phyloP scores from a whole-genome alignment of 2,329 filamentous ascomycete species.

The Rhinocladiella mackenziei region DNA sequence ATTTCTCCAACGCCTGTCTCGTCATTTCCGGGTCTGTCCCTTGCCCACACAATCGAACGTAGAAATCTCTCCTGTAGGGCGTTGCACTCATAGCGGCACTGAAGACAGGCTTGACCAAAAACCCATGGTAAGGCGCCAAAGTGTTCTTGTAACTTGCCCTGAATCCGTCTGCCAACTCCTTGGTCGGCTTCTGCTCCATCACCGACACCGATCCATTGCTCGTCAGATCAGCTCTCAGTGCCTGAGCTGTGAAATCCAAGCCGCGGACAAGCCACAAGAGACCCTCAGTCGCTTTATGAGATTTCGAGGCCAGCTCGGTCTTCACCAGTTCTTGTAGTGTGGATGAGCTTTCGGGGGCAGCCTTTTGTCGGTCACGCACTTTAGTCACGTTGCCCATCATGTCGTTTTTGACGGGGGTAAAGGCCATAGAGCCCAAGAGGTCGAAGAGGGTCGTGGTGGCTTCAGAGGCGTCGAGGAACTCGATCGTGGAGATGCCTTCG shows the following conservation, averaged over 20 bases:
- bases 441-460: slow-evolving; percentile 80
- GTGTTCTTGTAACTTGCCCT: slow-evolving; percentile 76
- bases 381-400: slow-evolving; percentile 95
- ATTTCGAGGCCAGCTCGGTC: slow-evolving; percentile 86
- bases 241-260: slow-evolving; percentile 87
- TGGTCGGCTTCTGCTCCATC: slow-evolving; percentile 32
- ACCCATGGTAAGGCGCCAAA: slow-evolving; percentile 86
- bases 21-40: slow-evolving; percentile 51
- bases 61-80: slow-evolving; percentile 92
- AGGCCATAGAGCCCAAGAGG: slow-evolving; percentile 65
- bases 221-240: slow-evolving; percentile 54
- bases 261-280: slow-evolving; percentile 89
- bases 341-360: slow-evolving; percentile 71
- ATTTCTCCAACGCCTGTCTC: slow-evolving; percentile 59
- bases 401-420: slow-evolving; percentile 86
- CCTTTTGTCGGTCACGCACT: slow-evolving; percentile 77
- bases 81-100: slow-evolving; percentile 87
- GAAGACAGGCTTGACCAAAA: slow-evolving; percentile 88
- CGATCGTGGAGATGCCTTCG: slow-evolving; percentile 72
- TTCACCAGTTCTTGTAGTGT: slow-evolving; percentile 79
- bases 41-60: slow-evolving; percentile 67
- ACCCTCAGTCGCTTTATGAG: slow-evolving; percentile 83
- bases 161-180: slow-evolving; percentile 75
- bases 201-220: slow-evolving; percentile 39
- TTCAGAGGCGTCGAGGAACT: slow-evolving; percentile 90